Base-by-base conservation (phyloP, 129 eudicot genomes). In the Mikania micrantha region DNA sequence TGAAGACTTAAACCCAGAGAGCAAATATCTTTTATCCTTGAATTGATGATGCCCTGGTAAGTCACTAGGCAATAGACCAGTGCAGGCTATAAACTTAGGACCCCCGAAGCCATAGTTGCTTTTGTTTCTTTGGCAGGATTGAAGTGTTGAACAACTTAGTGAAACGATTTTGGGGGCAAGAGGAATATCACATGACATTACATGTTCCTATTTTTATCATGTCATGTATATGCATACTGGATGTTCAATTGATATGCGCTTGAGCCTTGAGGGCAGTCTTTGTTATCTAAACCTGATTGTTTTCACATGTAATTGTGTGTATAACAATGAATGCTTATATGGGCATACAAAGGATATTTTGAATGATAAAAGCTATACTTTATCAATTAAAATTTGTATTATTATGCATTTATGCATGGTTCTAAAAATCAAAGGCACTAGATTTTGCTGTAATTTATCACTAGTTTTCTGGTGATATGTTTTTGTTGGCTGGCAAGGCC, bases 291-390 rank as follows among this genome's bases (percentile, higher is more conserved):
- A 66, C 59, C 58, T 44, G 39, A 13, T 48, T 45, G 38, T 13
- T 66, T 41, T 11, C 28, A 66, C n/a, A n/a, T n/a, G n/a, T n/a
- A n/a, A n/a, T n/a, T 60, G 71, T 66, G 40, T 42, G 16, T 49
- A 66, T 47, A 32, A 48, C 39, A 42, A 65, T 65, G 16, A 16
- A 65, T 19, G 70, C 39, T 65, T 13, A 29, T 15, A 35, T 20
- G 38, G 67, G 48, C 50, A 62, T 20, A 27, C 70, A 42, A 41
- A 65, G 56, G 28, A 20, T 17, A 6, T 49, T 49, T 49, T 49
- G 28, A 19, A 49, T 49, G 53, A 42, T n/a, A 42, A 41, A 64
- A 29, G 32, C 38, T 27, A 20, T 40, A 45, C 35, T 6, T 6
- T 19, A 44, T 44, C 17, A 15, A 17, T 20, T 20, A 49, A 19